Conservation (phyloP, 805 yeast species). For the Candida khao-thaluensis region DNA sequence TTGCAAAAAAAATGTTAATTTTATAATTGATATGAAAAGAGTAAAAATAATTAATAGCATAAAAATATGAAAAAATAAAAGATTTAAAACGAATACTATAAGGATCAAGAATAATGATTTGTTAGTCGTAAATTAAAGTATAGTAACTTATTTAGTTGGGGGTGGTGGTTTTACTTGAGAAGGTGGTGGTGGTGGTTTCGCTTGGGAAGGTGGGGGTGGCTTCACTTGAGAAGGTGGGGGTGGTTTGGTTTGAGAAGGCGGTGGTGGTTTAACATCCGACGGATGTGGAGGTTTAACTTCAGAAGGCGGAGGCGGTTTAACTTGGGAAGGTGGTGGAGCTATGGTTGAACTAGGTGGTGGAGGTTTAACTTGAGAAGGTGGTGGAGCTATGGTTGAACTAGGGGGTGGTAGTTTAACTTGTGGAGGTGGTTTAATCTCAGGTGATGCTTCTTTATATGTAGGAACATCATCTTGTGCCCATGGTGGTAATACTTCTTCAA, state of each 20-base stretch:
- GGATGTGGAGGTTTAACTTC: constrained; percentile 13
- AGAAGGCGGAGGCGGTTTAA: constrained; percentile 20
- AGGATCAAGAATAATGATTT: too few relatives aligned
- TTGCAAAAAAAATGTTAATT: too few relatives aligned
- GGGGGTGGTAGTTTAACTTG: constrained; percentile 17
- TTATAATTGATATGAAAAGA: too few relatives aligned
- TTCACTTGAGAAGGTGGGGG: constrained; percentile 23
- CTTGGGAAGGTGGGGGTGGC: constrained; percentile 17
- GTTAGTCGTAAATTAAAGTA: too few relatives aligned
- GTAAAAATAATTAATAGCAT: too few relatives aligned
- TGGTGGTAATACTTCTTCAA: constrained; percentile 24
- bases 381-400: constrained; percentile 7
- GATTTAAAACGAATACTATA: too few relatives aligned
- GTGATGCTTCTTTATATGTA: too few relatives aligned
- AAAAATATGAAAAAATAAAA: too few relatives aligned
- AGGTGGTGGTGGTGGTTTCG: constrained; percentile 11
- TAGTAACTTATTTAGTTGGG: too few relatives aligned
- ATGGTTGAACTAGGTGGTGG: constrained; percentile 10
- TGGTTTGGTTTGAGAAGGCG: constrained; percentile 18
- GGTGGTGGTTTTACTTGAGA: constrained; percentile 8
- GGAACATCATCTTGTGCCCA: constrained; percentile 12
- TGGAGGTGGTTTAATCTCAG: too few relatives aligned
- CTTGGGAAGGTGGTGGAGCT: constrained; percentile 21
- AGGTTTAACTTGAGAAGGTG: constrained; percentile 5
- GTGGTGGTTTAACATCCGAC: constrained; percentile 16